phyloP scores from a whole-genome alignment of 495 filamentous ascomycete species.

The Tuber indicum region DNA sequence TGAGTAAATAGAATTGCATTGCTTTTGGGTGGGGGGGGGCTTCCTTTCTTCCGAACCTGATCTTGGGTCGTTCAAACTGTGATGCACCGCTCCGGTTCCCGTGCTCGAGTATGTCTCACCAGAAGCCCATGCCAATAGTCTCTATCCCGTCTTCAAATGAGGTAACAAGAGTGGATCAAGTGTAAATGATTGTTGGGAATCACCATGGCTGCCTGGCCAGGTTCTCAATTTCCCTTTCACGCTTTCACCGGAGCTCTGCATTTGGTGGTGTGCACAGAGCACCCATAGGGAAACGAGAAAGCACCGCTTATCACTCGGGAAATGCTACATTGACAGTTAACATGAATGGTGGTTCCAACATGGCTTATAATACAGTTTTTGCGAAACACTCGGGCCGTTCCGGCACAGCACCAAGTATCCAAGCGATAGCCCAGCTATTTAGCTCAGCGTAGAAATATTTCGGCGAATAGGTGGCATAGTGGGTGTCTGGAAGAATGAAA shows the following conservation, averaged over 20 bases:
- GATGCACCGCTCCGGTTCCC: background rate
- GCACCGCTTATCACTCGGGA: background rate
- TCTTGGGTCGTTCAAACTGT: background rate
- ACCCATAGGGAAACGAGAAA: background rate
- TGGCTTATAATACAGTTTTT: background rate
- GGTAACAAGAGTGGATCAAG: background rate
- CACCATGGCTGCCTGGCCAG: background rate
- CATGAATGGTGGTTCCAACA: background rate
- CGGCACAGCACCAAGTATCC: background rate
- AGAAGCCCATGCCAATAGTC: background rate
- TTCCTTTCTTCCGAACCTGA: background rate
- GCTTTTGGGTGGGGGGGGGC: background rate
- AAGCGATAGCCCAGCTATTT: background rate
- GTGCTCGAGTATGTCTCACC: background rate
- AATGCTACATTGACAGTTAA: background rate
- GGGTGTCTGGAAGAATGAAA: background rate
- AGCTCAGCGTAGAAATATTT: background rate
- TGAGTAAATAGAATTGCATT: slow-evolving; percentile 2
- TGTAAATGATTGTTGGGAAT: background rate
- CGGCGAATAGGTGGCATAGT: background rate
- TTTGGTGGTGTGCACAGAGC: background rate
- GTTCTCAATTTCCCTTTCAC: background rate
- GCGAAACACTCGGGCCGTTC: background rate
- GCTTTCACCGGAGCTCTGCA: background rate
- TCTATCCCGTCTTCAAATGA: background rate